A percentile compares a stretch with the other conserved stretches of the same genome.
These are phyloP conservation scores for Leccinum proximum DNA, from an alignment of 1,284 basidiomycete genomes.

Conservation along the genomic window DNA sequence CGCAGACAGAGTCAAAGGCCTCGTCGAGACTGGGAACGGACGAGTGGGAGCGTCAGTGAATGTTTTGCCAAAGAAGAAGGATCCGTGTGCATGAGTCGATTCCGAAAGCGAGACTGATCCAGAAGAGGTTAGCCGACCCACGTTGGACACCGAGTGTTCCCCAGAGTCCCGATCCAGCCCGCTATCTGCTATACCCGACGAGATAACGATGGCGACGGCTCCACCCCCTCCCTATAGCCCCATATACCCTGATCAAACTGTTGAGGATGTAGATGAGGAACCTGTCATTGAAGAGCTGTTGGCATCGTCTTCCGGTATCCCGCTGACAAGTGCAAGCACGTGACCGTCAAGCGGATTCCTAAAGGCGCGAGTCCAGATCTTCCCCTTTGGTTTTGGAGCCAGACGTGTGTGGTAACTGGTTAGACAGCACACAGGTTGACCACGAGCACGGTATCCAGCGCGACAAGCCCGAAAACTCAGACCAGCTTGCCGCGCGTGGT, in stretches of 20 bases:
- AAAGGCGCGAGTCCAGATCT: background rate
- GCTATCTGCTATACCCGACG: background rate
- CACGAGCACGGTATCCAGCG: no score
- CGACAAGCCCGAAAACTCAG: no score
- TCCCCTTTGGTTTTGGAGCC: background rate
- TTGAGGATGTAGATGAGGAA: slow-evolving; percentile 20
- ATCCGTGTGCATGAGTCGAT: slow-evolving; percentile 9
- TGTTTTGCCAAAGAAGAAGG: slow-evolving; percentile 19
- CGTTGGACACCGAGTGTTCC: background rate
- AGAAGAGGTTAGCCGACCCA: background rate
- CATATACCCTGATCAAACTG: background rate
- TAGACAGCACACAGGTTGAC: no score
- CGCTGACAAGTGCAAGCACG: slow-evolving; percentile 28
- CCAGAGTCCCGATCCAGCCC: slow-evolving; percentile 4
- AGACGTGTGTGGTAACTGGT: background rate
- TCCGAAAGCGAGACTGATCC: slow-evolving; percentile 18
- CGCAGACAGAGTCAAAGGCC: slow-evolving; percentile 30
- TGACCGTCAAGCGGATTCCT: slow-evolving; percentile 31
- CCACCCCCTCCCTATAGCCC: slow-evolving; percentile 21
- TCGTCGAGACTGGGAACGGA: slow-evolving; percentile 31
- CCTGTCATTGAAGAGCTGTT: slow-evolving; percentile 30
- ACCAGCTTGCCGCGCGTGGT: no score
- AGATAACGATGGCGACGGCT: slow-evolving; percentile 2
- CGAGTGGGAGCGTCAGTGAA: slow-evolving; percentile 26
- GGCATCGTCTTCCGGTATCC: slow-evolving; percentile 15